Base-by-base conservation (phyloP, 2,329 filamentous ascomycete species). In the Scortechinia acanthostroma region DNA sequence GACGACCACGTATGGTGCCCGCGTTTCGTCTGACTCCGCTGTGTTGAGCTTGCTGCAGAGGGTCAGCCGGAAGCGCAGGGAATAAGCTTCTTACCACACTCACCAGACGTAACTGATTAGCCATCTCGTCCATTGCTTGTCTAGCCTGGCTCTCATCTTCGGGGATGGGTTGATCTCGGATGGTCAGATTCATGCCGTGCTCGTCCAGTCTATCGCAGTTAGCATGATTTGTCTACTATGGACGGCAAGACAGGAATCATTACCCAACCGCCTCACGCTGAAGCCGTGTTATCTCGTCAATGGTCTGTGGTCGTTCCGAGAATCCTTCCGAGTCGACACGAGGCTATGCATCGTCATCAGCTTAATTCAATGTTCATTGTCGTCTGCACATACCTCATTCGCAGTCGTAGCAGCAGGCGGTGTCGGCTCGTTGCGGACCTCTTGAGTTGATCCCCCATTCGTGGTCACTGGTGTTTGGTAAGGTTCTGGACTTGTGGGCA, bases 1-100 rank as follows among this genome's bases (percentile, higher is more conserved):
- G 70, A 48, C 80, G 74, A 43, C 80, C 80, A 45, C 80, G 73
- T 22, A 80, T 62, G 10, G 77, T 82, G 33, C 72, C 72, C 44
- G 67, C 63, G 46, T 65, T 68, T 21, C 70, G 62, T 50, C 64
- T 62, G 23, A 75, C 17, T 5, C 65, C 66, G 28, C 64, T 61
- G 28, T 66, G 64, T 46, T 67, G 66, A 40, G 68, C 68, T 56
- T 66, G 66, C 59, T 69, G 48, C 22, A 47, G 25, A 20, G 44
- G 30, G 35, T 40, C 25, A 30, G 25, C 25, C 10, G n/a, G 10
- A n/a, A n/a, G n/a, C n/a, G n/a, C n/a, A n/a, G n/a, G n/a, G n/a
- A n/a, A 30, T 30, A 10, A n/a, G n/a, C 10, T 30, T 30, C 25
- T 10, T 30, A 30, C 25, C 10, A 30, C n/a, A n/a, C 35, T 50